Evolutionary conservation across 257 asterid genomes (phyloP), one percentile per base, ranked within the genome.

Genomic region (Jasminum sambac): DNA sequence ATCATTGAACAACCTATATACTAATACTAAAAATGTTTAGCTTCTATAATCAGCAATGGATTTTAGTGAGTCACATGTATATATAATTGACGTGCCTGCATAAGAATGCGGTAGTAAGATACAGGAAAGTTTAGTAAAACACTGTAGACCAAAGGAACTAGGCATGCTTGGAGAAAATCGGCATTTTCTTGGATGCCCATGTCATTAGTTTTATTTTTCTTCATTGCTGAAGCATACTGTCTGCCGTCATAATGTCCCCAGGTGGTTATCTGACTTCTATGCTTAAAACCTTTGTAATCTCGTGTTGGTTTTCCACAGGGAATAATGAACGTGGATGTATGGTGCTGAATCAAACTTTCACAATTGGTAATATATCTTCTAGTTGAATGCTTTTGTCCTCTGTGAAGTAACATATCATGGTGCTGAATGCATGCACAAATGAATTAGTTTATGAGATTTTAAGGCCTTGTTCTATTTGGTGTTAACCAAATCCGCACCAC

Each of bases 291-390:
- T 67, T 71, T 39, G 64, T 37, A 57, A 61, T 40, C 67, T 36
- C 57, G 64, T 48, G 64, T 68, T 69, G 64, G 40, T 10, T 62
- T 65, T 68, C 66, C 12, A 19, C 59, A 94, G 99, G 96, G 81
- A 94, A 94, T 74, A 89, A 82, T 66, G 90, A 63, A 0, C 95
- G 78, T 36, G 99, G 96, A 24, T 81, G 78, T 60, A 91, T 94
- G 99, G 73, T 85, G 70, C 83, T 94, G 73, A 88, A 94, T 83
- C 99, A 94, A 70, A 91, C 98, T 68, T 94, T 94, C 77, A 94
- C 99, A 36, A 91, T 94, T 26, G 99, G 99, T 94, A 89, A 80
- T 69, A 37, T 64, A 66, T 48, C 11, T 67, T 43, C 74, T 50
- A 37, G 34, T 41, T 77, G 61, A 11, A 59, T 58, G 25, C 58